phyloP scores from a whole-genome alignment of 1,284 basidiomycete species.

The Puccinia hordei region DNA sequence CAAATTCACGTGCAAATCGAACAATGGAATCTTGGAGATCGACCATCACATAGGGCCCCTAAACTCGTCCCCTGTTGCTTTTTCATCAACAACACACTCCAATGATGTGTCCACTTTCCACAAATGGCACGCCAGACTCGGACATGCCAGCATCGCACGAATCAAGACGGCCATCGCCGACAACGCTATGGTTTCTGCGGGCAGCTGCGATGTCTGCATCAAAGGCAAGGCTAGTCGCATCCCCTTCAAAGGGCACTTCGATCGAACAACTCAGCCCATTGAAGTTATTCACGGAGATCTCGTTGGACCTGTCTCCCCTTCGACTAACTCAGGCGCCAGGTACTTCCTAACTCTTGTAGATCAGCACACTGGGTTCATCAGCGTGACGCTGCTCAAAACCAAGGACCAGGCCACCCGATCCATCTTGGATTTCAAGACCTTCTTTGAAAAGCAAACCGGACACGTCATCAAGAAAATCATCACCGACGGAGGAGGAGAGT shows the following conservation, averaged over 20 bases:
- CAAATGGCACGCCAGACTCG: neutral
- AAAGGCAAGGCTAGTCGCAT: constrained; percentile 1
- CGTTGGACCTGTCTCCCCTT: neutral
- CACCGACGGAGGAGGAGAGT: constrained; percentile 13
- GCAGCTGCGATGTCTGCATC: neutral
- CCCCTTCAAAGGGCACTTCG: neutral
- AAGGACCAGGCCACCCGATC: neutral
- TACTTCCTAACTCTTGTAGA: constrained; percentile 12
- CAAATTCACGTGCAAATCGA: too few relatives aligned
- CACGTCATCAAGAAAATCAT: neutral
- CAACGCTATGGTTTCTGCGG: too few relatives aligned
- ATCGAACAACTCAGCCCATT: neutral
- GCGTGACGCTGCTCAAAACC: neutral
- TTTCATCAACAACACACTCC: neutral
- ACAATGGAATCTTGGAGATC: too few relatives aligned
- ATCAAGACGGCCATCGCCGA: neutral
- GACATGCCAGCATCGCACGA: neutral
- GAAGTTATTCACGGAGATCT: constrained; percentile 17
- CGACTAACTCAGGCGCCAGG: neutral
- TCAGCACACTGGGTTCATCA: neutral
- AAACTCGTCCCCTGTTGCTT: too few relatives aligned
- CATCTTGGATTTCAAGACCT: neutral
- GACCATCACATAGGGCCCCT: too few relatives aligned
- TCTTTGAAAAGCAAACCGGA: constrained; percentile 8
- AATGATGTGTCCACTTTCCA: neutral